Percentiles rank a stretch among this genome's conserved stretches.
Evolutionary conservation across 2,329 filamentous ascomycete species (phyloP).

Genomic region (Paecilomyces dactylethromorphus): DNA sequence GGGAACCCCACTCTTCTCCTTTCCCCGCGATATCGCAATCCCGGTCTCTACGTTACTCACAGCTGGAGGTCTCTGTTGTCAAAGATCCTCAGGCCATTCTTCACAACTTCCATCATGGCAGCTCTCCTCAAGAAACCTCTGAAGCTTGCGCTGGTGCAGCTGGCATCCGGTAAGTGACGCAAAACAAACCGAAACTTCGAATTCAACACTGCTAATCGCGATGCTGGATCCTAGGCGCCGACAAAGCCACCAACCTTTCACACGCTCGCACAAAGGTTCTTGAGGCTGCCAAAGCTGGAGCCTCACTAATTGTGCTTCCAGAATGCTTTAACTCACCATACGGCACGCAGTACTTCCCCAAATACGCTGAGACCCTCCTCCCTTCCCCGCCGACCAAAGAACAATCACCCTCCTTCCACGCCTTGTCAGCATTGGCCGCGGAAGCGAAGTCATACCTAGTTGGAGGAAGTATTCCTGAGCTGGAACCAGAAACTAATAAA

Average conservation of each 20-base stretch:
- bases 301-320: slow-evolving; percentile 82
- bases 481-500: slow-evolving; percentile 56
- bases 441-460: slow-evolving; percentile 76
- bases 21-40: not conserved
- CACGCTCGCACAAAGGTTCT: slow-evolving; percentile 77
- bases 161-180: slow-evolving; percentile 56
- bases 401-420: slow-evolving; percentile 77
- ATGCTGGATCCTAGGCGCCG: slow-evolving; percentile 47
- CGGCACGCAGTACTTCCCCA: slow-evolving; percentile 81
- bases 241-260: slow-evolving; percentile 78
- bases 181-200: not conserved
- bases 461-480: slow-evolving; percentile 88
- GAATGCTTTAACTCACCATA: slow-evolving; percentile 99
- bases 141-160: slow-evolving; percentile 75
- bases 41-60: not conserved
- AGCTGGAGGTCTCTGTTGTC: not conserved
- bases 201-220: not conserved
- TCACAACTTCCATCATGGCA: slow-evolving; percentile 34
- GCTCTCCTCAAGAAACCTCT: slow-evolving; percentile 65
- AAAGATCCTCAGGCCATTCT: not conserved
- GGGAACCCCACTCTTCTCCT: not conserved
- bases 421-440: slow-evolving; percentile 69
- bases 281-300: slow-evolving; percentile 68
- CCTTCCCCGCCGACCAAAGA: slow-evolving; percentile 65
- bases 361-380: slow-evolving; percentile 82